Conservation (phyloP, 1,139 yeast genomes). For the Suhomyces terraborum region DNA sequence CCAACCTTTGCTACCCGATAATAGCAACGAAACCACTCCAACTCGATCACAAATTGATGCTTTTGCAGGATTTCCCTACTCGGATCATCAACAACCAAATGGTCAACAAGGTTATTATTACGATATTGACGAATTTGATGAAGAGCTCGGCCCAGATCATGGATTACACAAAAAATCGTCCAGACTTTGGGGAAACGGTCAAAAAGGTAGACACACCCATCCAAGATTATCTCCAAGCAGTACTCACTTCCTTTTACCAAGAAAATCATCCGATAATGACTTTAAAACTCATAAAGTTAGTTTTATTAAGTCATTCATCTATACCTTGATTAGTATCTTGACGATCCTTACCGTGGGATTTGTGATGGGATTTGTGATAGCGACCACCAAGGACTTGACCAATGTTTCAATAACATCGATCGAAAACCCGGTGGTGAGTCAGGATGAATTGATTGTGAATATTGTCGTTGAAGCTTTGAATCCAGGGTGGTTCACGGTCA, state of each 20-base stretch:
- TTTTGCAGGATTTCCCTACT: slow-evolving; percentile 60
- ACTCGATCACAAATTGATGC: slow-evolving; percentile 24
- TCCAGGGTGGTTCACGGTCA: slow-evolving; percentile 80
- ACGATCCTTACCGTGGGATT: slow-evolving; percentile 70
- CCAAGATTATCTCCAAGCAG: slow-evolving; percentile 23
- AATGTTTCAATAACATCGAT: slow-evolving; percentile 61
- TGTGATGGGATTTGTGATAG: slow-evolving; percentile 78
- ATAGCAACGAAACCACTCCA: slow-evolving; percentile 8
- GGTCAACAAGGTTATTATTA: slow-evolving; percentile 33
- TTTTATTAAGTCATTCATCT: slow-evolving; percentile 54
- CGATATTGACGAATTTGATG: slow-evolving; percentile 47
- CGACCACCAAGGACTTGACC: slow-evolving; percentile 82
- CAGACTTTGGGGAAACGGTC: slow-evolving; percentile 11
- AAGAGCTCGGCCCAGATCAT: slow-evolving; percentile 24
- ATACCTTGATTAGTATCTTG: slow-evolving; percentile 55
- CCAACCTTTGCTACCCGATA: slow-evolving; percentile 21
- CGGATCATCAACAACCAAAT: slow-evolving; percentile 34
- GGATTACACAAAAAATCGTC: slow-evolving; percentile 12
- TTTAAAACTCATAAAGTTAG: slow-evolving; percentile 30
- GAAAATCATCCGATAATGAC: slow-evolving; percentile 20
- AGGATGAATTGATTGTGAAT: slow-evolving; percentile 83
- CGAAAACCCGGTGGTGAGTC: slow-evolving; percentile 74
- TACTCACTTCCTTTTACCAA: slow-evolving; percentile 33
- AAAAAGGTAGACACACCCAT: slow-evolving; percentile 17
- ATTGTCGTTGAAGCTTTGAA: slow-evolving; percentile 77